Evolutionary conservation across 176 grass and related monocot species (phyloP).

Genomic region (Themeda triandra): DNA sequence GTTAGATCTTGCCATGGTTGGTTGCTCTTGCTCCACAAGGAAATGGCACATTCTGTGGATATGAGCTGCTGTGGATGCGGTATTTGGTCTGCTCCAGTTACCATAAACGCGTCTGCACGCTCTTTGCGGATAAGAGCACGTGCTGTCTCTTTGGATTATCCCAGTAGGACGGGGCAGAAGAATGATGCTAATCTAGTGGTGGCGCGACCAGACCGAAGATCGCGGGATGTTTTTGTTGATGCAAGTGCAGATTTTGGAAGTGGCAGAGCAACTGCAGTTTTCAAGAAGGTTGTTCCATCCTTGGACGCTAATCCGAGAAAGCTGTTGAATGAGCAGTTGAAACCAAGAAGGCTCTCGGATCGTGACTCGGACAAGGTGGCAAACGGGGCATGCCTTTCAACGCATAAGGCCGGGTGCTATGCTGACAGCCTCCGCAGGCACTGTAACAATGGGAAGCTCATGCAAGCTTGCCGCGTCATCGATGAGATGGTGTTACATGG

Average conservation of each 20-base stretch:
- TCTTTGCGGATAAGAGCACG: constrained; percentile 7
- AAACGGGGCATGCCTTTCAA: constrained; percentile 20
- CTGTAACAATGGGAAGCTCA: constrained; percentile 60
- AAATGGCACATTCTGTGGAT: constrained; percentile 20
- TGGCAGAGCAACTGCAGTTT: background rate
- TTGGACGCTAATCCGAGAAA: constrained; percentile 4
- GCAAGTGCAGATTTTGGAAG: background rate
- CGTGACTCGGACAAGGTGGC: constrained; percentile 7
- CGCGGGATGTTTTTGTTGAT: background rate
- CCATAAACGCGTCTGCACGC: background rate
- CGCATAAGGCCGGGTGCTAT: constrained; percentile 43
- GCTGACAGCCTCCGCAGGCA: constrained; percentile 41
- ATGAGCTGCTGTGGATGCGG: constrained; percentile 19
- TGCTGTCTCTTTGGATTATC: constrained; percentile 29
- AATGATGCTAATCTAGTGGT: constrained; percentile 22
- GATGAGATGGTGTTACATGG: constrained; percentile 67
- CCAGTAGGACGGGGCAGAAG: constrained; percentile 28
- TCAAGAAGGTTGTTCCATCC: constrained; percentile 6
- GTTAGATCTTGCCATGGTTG: constrained; percentile 15
- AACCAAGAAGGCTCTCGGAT: background rate
- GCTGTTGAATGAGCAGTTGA: background rate
- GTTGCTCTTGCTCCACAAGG: background rate
- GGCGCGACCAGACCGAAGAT: background rate
- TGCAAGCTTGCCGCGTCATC: constrained; percentile 51
- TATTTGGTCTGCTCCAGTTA: constrained; percentile 20